phyloP scores from a whole-genome alignment of 345 rosid species.

The Hibiscus tridactylites region DNA sequence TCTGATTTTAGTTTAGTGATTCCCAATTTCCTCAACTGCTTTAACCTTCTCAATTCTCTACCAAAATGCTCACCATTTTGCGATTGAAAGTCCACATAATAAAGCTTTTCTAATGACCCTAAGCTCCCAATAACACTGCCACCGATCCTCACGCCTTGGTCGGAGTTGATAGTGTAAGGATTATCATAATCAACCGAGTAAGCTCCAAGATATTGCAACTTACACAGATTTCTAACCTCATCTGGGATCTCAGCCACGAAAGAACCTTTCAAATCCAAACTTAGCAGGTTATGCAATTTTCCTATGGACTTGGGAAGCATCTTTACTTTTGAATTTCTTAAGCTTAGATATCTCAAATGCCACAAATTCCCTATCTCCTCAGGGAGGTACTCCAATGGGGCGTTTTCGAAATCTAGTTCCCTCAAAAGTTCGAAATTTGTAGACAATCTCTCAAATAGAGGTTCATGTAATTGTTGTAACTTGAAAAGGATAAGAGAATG shows the following conservation, averaged over 20 bases:
- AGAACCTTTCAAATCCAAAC: conserved; percentile 3
- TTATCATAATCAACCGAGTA: neutral
- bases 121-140: neutral
- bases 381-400: neutral
- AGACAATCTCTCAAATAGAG: neutral
- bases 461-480: neutral
- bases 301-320: conserved; percentile 18
- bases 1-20: neutral
- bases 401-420: conserved; percentile 10
- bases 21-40: neutral
- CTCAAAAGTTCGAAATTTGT: conserved; percentile 11
- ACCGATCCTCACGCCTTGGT: neutral
- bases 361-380: conserved; percentile 6
- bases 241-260: neutral
- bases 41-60: neutral
- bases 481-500: conserved; percentile 13
- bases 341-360: conserved; percentile 15
- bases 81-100: neutral
- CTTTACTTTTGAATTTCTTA: conserved; percentile 10
- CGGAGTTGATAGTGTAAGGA: neutral
- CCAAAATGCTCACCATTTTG: neutral
- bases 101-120: neutral
- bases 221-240: neutral
- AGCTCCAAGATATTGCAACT: neutral
- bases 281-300: conserved; percentile 12